Percentiles rank a stretch among this genome's conserved stretches.
Evolutionary conservation across 441 rosid genomes (phyloP).

Genomic region (Gossypium gossypioides): DNA sequence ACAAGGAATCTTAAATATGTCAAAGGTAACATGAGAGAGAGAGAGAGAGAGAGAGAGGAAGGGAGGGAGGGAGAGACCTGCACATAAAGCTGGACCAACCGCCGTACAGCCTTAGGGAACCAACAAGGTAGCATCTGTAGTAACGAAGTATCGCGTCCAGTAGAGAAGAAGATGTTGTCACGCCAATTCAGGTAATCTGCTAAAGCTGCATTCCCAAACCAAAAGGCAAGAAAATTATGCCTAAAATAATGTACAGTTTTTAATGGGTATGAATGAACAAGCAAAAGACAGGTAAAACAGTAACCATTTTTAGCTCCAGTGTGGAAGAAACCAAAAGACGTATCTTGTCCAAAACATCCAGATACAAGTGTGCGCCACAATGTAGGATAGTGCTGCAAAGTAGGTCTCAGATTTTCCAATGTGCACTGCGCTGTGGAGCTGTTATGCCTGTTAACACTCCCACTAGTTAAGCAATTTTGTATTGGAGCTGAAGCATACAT

Average conservation of each 20-base stretch:
- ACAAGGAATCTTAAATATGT: neutral
- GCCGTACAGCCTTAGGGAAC: slow-evolving; percentile 91
- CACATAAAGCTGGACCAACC: slow-evolving; percentile 83
- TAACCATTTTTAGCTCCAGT: slow-evolving; percentile 60
- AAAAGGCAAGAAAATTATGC: slow-evolving; percentile 18
- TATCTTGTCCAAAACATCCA: slow-evolving; percentile 68
- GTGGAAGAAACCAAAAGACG: slow-evolving; percentile 40
- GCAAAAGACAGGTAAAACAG: slow-evolving; percentile 20
- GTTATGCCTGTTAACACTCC: slow-evolving; percentile 70
- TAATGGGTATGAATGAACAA: slow-evolving; percentile 15
- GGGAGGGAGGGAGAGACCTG: slow-evolving; percentile 48
- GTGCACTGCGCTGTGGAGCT: slow-evolving; percentile 84
- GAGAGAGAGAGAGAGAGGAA: slow-evolving; percentile 4
- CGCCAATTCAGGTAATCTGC: slow-evolving; percentile 88
- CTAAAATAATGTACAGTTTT: neutral
- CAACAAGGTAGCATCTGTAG: slow-evolving; percentile 94
- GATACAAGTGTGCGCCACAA: slow-evolving; percentile 74
- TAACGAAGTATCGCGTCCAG: slow-evolving; percentile 86
- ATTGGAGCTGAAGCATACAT: slow-evolving; percentile 72
- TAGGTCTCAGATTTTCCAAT: slow-evolving; percentile 76
- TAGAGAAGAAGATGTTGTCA: slow-evolving; percentile 79
- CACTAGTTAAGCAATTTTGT: slow-evolving; percentile 64
- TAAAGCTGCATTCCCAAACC: slow-evolving; percentile 47
- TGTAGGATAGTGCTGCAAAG: slow-evolving; percentile 77
- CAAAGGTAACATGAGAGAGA: neutral